Percentiles rank a stretch among this genome's conserved stretches.
phyloP scores from a whole-genome alignment of 495 filamentous ascomycete species.

The Durotheca rogersii region DNA sequence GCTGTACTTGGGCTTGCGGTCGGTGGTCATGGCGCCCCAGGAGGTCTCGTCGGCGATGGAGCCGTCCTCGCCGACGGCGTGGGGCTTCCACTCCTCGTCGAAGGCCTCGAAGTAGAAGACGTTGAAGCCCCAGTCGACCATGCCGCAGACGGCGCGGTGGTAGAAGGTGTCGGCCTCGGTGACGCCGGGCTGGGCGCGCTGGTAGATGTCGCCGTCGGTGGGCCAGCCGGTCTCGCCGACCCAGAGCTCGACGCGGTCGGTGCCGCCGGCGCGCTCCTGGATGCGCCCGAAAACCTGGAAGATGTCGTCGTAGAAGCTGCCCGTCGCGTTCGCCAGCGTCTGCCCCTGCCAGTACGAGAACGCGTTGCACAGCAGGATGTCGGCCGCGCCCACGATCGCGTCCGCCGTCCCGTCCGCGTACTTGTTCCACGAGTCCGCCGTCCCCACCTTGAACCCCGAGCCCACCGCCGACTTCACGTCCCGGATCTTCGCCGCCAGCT shows the following conservation, averaged over 20 bases:
- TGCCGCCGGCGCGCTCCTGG: conserved; percentile 57
- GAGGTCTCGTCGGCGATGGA: conserved; percentile 66
- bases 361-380: conserved; percentile 75
- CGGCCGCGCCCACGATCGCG: conserved; percentile 60
- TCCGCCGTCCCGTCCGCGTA: conserved; percentile 72
- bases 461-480: conserved; percentile 57
- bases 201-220: conserved; percentile 64
- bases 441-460: conserved; percentile 61
- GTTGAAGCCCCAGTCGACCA: conserved; percentile 71
- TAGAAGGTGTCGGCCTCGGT: conserved; percentile 63
- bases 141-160: conserved; percentile 66
- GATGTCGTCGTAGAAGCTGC: conserved; percentile 75
- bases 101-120: conserved; percentile 86
- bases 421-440: conserved; percentile 83
- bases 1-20: conserved; percentile 64
- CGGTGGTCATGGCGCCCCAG: conserved; percentile 71
- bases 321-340: conserved; percentile 59
- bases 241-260: conserved; percentile 62
- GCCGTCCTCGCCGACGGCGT: conserved; percentile 67
- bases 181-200: conserved; percentile 61
- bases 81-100: conserved; percentile 79
- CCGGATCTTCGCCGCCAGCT: conserved; percentile 64
- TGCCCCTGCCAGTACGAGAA: conserved; percentile 84
- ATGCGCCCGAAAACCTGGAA: conserved; percentile 69
- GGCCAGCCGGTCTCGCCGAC: conserved; percentile 72